Conservation (phyloP, 768 basidiomycete species). For the Pisolithus marmoratus region DNA sequence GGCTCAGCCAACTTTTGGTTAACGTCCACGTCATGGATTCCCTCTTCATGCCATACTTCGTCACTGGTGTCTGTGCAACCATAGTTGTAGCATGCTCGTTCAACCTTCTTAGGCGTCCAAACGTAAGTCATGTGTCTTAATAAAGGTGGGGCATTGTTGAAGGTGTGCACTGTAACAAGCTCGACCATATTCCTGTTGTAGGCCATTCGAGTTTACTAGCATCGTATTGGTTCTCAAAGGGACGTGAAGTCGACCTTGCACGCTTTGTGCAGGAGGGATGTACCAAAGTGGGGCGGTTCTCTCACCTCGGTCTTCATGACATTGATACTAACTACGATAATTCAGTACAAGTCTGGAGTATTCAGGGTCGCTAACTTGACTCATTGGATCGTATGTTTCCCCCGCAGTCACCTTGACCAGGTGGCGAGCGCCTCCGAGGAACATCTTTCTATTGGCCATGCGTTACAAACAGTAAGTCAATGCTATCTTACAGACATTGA, state of each 20-base stretch:
- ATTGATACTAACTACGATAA: too few relatives aligned
- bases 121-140: too few relatives aligned
- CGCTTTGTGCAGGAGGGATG: slow-evolving; percentile 29
- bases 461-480: neutral
- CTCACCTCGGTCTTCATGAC: neutral
- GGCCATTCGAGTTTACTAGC: too few relatives aligned
- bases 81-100: too few relatives aligned
- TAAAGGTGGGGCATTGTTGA: too few relatives aligned
- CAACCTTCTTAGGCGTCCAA: too few relatives aligned
- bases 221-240: slow-evolving; percentile 21
- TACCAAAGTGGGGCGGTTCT: slow-evolving; percentile 15
- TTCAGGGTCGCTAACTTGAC: neutral
- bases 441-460: neutral
- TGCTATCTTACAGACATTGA: neutral
- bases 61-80: too few relatives aligned
- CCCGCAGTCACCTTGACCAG: neutral
- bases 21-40: too few relatives aligned
- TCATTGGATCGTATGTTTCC: neutral
- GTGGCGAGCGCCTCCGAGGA: neutral
- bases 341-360: neutral
- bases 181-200: too few relatives aligned
- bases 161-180: too few relatives aligned
- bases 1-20: too few relatives aligned
- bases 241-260: slow-evolving; percentile 7
- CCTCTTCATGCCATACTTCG: too few relatives aligned